Base-by-base conservation (phyloP, 1,284 basidiomycete genomes). In the Puccinia hordei region DNA sequence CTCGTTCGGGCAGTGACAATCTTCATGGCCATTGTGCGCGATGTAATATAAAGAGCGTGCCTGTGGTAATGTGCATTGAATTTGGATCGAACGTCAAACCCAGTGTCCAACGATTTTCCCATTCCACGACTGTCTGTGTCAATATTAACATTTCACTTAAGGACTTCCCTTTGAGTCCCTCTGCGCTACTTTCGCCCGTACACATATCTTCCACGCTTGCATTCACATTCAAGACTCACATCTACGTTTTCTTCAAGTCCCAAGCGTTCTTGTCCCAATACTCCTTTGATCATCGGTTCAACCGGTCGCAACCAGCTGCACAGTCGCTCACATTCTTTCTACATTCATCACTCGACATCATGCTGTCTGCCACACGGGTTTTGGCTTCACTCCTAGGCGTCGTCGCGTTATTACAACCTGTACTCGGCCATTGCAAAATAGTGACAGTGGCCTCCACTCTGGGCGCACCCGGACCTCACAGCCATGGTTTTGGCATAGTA, bases 391-490 rank as follows among this genome's bases (percentile, higher is more conserved):
- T 72, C 9, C 13, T 55, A 13, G 69, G 27, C 30, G 9, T 55
- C 24, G 69, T 30, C 30, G 6, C 35, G 1, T n/a, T 35, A 17
- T 22, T 77, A 46, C 38, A n/a, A 44, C 75, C 63, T 27, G 75
- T 77, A 24, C 33, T 66, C 17, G 61, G 75, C 5, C 75, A 77
- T 66, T 77, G 75, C 35, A 77, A 77, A 57, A 51, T 77, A n/a
- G 75, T 77, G 46, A 51, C 27, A 5, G 61, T 66, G 15, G 75
- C 75, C 10, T 63, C 63, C 12, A 66, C 27, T 0, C 75, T 77
- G 1, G 13, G 46, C 17, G 24, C 5, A 10, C 46, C 46, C 24
- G 75, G 75, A 38, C 24, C 38, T 41, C 44, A 22, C 24, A 77
- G 75, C 51, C 65, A 55, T 24, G 75, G 75, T 33, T 77, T 77